Evolutionary conservation across 257 asterid species (phyloP).

Genomic region (Nicotiana knightiana): DNA sequence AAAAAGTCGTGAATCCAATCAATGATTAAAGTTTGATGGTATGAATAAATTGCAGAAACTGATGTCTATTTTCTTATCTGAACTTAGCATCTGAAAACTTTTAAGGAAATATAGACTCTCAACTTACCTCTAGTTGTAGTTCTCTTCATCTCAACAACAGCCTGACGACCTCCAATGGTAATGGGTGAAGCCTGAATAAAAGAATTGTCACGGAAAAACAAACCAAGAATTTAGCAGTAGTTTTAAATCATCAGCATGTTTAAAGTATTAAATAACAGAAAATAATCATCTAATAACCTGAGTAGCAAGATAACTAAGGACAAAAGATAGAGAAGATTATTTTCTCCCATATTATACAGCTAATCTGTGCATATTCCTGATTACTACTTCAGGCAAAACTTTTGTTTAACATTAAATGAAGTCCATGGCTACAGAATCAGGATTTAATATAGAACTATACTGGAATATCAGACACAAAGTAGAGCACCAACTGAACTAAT

Average conservation of each 20-base stretch:
- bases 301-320: neutral
- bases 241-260: neutral
- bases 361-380: neutral
- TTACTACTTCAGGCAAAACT: neutral
- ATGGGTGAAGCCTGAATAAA: constrained; percentile 62
- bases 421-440: neutral
- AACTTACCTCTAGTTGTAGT: constrained; percentile 68
- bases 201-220: neutral
- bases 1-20: neutral
- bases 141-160: constrained; percentile 70
- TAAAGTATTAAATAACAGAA: neutral
- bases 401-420: neutral
- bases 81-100: neutral
- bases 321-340: neutral
- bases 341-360: neutral
- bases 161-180: constrained; percentile 54
- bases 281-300: neutral
- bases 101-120: neutral
- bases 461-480: neutral
- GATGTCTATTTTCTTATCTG: neutral
- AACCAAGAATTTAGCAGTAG: neutral
- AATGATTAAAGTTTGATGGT: neutral
- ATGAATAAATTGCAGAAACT: constrained; percentile 1
- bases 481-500: neutral
- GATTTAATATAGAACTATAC: neutral